These are phyloP conservation scores for Sporothrix variecibatus DNA, from an alignment of 2,329 filamentous ascomycete species.

Conservation along the genomic window DNA sequence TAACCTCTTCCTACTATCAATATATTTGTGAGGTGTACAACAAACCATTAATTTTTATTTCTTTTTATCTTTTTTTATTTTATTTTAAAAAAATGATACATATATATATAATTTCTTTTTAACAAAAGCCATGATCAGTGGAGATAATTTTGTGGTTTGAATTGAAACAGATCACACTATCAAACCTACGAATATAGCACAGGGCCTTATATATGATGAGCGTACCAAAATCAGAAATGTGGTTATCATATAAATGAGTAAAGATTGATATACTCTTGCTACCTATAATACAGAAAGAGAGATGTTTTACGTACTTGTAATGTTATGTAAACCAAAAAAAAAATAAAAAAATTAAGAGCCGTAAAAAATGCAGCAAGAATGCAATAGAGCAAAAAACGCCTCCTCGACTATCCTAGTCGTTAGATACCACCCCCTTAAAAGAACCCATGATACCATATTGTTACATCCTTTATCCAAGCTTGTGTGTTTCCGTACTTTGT, in stretches of 20 bases:
- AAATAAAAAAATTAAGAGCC: not conserved
- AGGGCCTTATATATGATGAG: too few species aligned
- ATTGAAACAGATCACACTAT: too few species aligned
- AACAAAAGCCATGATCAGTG: too few species aligned
- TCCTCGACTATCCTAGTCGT: not conserved
- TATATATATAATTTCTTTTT: too few species aligned
- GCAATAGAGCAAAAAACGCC: not conserved
- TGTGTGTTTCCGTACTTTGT: not conserved
- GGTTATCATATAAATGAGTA: not conserved
- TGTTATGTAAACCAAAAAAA: not conserved
- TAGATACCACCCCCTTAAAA: not conserved
- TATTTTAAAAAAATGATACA: too few species aligned
- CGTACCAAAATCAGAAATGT: not conserved
- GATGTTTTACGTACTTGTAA: not conserved
- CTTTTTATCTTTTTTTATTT: too few species aligned
- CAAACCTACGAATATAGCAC: too few species aligned
- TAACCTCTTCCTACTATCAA: too few species aligned
- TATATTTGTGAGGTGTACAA: too few species aligned
- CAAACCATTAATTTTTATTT: too few species aligned
- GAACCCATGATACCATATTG: not conserved
- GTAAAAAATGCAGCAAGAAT: not conserved
- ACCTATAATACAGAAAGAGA: conserved; percentile 1
- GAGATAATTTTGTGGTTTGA: too few species aligned
- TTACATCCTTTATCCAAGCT: not conserved
- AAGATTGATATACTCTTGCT: not conserved